Evolutionary conservation across 2,329 filamentous ascomycete species (phyloP).

Genomic region (Colletotrichum liriopes): DNA sequence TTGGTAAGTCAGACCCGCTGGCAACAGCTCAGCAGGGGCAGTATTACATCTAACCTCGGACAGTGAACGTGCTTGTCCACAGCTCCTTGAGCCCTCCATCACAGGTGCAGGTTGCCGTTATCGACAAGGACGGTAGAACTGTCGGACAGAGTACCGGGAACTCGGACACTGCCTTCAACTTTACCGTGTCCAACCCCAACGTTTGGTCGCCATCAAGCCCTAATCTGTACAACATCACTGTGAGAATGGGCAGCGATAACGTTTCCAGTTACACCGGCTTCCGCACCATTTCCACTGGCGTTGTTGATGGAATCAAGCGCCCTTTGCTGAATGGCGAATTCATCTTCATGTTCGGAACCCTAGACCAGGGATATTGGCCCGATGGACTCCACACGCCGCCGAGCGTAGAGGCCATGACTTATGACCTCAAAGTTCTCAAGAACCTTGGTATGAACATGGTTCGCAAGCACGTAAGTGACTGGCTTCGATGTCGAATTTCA

Average conservation of each 20-base stretch:
- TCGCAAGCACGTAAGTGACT: conserved; percentile 74
- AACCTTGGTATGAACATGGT: conserved; percentile 79
- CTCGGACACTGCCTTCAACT: conserved; percentile 67
- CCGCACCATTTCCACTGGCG: conserved; percentile 72
- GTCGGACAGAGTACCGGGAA: conserved; percentile 61
- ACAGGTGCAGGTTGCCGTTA: conserved; percentile 54
- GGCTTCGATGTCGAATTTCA: too few relatives aligned
- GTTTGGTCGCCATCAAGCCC: conserved; percentile 78
- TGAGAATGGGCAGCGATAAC: conserved; percentile 66
- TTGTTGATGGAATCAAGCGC: conserved; percentile 71
- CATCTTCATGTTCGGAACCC: conserved; percentile 76
- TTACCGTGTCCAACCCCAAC: conserved; percentile 68
- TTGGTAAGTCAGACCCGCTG: conserved; percentile 54
- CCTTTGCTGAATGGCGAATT: conserved; percentile 80
- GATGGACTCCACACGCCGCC: conserved; percentile 78
- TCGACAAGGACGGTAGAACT: conserved; percentile 54
- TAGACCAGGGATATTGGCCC: conserved; percentile 82
- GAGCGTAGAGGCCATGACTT: conserved; percentile 77
- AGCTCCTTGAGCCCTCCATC: conserved; percentile 56
- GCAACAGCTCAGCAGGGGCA: not conserved
- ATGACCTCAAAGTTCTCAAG: conserved; percentile 76
- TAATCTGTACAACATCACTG: conserved; percentile 74
- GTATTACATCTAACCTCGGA: conserved; percentile 7
- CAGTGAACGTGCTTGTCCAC: conserved; percentile 71
- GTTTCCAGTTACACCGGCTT: conserved; percentile 79